Evolutionary conservation across 139 green algal species (phyloP), one percentile per base, ranked within the genome.

Genomic region (Diplosphaera chodatii): DNA sequence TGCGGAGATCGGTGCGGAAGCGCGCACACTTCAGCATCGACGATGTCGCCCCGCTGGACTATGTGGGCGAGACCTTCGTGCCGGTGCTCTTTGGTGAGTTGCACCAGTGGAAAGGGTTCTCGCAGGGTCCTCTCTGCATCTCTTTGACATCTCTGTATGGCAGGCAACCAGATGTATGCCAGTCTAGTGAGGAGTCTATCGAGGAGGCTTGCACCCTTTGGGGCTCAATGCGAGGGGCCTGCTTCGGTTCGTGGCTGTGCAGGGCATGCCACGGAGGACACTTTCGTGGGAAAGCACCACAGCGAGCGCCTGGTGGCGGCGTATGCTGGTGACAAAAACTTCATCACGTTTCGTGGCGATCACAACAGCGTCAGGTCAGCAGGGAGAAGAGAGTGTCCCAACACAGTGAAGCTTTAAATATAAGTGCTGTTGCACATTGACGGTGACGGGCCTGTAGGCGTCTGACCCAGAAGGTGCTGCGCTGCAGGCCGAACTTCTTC

Each of bases 341-440:
- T 95, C 40, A 84, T 91, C 48, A 76, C 69, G 28, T 98, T 99
- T 73, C 80, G 89, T 1, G 94, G 94, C 30, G 95, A 98, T 78
- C 95, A 99, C 87, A 99, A 99, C 89, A 86, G 75, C 63, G 34
- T 72, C 1, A 84, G 86, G n/a, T 33, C 37, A 48, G 37, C 10
- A 20, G 37, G 8, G 6, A 48, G 8, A 48, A 48, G 37, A 20
- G 37, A 6, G 10, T 48, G 37, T 10, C n/a, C n/a, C n/a, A n/a
- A n/a, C n/a, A n/a, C n/a, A n/a, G n/a, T n/a, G n/a, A n/a, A n/a
- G n/a, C n/a, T n/a, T n/a, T n/a, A n/a, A n/a, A n/a, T n/a, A n/a
- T n/a, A n/a, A n/a, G n/a, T n/a, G n/a, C n/a, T n/a, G n/a, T n/a
- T n/a, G n/a, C n/a, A n/a, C n/a, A n/a, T n/a, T n/a, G n/a, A n/a